phyloP scores from a whole-genome alignment of 495 filamentous ascomycete genomes.

The Oleoguttula mirabilis region DNA sequence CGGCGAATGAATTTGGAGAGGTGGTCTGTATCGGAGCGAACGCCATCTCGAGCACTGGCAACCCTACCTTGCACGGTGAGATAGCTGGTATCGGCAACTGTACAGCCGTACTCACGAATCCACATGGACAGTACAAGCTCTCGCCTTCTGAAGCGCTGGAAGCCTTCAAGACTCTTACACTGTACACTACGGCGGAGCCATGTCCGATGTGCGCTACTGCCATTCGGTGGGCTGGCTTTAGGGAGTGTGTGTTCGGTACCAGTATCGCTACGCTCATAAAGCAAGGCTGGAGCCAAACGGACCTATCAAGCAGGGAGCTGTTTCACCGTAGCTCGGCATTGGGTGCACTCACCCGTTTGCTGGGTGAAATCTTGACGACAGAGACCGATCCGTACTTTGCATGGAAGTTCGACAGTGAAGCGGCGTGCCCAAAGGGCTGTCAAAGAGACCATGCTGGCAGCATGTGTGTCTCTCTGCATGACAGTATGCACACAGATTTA shows the following conservation, averaged over 20 bases:
- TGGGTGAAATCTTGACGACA: slow-evolving; percentile 35
- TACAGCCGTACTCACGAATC: slow-evolving; percentile 31
- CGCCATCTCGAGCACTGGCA: slow-evolving; percentile 27
- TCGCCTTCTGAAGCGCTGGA: slow-evolving; percentile 28
- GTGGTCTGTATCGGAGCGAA: slow-evolving; percentile 39
- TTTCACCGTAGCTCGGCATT: slow-evolving; percentile 35
- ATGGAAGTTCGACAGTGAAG: slow-evolving; percentile 39
- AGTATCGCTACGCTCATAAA: slow-evolving; percentile 35
- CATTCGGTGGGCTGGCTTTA: slow-evolving; percentile 43
- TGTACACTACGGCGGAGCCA: slow-evolving; percentile 47
- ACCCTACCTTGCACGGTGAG: slow-evolving; percentile 42
- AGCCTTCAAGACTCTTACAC: slow-evolving; percentile 36
- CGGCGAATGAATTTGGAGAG: slow-evolving; percentile 27
- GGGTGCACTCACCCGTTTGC: slow-evolving; percentile 26
- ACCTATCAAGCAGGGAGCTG: slow-evolving; percentile 35
- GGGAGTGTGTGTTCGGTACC: slow-evolving; percentile 43
- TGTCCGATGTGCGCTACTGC: slow-evolving; percentile 49
- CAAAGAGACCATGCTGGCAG: not conserved
- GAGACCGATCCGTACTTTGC: slow-evolving; percentile 42
- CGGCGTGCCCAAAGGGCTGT: slow-evolving; percentile 38
- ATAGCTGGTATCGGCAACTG: slow-evolving; percentile 44
- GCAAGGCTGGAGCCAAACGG: slow-evolving; percentile 41
- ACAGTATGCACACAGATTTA: no score
- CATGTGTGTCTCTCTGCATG: no score
- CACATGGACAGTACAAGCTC: slow-evolving; percentile 33